Evolutionary conservation across 768 basidiomycete species (phyloP), one percentile per base, ranked within the genome.

Genomic region (Mycena haematopus): DNA sequence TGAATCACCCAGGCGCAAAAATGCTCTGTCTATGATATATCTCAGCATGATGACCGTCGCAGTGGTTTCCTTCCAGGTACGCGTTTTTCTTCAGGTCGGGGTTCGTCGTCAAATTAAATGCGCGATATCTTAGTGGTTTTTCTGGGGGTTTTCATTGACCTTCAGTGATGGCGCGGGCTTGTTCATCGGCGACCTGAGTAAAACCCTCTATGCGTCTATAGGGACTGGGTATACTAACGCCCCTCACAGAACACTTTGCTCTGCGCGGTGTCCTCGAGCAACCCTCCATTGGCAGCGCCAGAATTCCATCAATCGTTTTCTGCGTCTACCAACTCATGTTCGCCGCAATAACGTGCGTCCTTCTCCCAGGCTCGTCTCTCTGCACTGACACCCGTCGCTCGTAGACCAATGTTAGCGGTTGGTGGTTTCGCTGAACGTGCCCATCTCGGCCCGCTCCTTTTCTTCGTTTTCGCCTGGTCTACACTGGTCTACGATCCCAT

Each of bases 21-120:
- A 97, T 70, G 96, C 96, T 0, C 81, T 97, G n/a, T 92, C 89
- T 24, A 92, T 96, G 88, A 91, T 96, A n/a, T 95, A 87, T 75
- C 83, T 90, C 25, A 86, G 86, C 58, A 87, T 94, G 82, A 83
- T 89, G 68, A 84, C 86, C 0, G 70, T 95, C 17, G 95, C 88
- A 0, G 84, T 91, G 68, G 91, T 94, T 38, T 90, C 90, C 7
- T 94, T 95, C 78, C 90, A 94, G 81, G 93, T 92, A 63, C 61
- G 85, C 80, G 0, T 29, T 42, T 15, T 25, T 19, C 35, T 47
- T 42, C 14, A 50, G 38, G 8, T 2, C 15, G 11, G 22, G 2
- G 29, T 25, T 49, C 29, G 49, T 46, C 36, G 31, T 22, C 9
- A 7, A 31, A n/a, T 42, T 68, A 4, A 58, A 68, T 21, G 70